A percentile compares a stretch with the other conserved stretches of the same genome.
Evolutionary conservation across 768 basidiomycete species (phyloP).

Genomic region (Hypsizygus marmoreus): DNA sequence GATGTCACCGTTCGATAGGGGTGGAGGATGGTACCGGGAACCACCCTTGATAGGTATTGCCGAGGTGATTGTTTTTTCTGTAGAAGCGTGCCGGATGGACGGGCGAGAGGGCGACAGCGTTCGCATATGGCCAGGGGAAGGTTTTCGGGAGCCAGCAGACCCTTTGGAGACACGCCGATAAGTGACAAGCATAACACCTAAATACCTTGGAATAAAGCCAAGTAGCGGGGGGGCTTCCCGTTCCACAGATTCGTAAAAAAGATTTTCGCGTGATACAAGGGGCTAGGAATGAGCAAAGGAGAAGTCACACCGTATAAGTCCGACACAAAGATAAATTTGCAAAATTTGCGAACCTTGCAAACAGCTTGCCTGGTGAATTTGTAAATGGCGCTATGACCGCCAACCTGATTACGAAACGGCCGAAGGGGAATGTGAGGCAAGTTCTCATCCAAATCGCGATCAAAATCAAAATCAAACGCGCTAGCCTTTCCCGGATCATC

Average conservation of each 20-base stretch:
- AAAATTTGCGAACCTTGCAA: slow-evolving; percentile 78
- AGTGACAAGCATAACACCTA: slow-evolving; percentile 98
- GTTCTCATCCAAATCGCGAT: slow-evolving; percentile 47
- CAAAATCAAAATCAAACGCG: slow-evolving; percentile 38
- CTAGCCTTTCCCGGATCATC: slow-evolving; percentile 5
- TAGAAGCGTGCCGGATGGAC: slow-evolving; percentile 21
- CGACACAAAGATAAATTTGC: slow-evolving; percentile 17
- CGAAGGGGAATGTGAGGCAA: slow-evolving; percentile 89
- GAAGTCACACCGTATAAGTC: slow-evolving; percentile 19
- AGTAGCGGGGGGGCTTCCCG: slow-evolving; percentile 89
- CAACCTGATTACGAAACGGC: slow-evolving; percentile 97
- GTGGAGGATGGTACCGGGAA: slow-evolving; percentile 17
- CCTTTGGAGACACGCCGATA: slow-evolving; percentile 77
- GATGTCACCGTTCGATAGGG: slow-evolving; percentile 32
- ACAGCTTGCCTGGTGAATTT: slow-evolving; percentile 97
- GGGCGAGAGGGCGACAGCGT: slow-evolving; percentile 27
- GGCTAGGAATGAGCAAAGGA: slow-evolving; percentile 59
- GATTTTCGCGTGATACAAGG: slow-evolving; percentile 93
- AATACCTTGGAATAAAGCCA: slow-evolving; percentile 94
- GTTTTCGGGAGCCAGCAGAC: slow-evolving; percentile 21
- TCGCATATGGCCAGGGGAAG: slow-evolving; percentile 19
- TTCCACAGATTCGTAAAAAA: slow-evolving; percentile 98
- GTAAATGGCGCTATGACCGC: slow-evolving; percentile 96
- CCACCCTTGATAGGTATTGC: slow-evolving; percentile 18
- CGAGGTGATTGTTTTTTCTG: slow-evolving; percentile 22